Conservation (phyloP, 176 grass and related monocot species). For the Carex pumila region DNA sequence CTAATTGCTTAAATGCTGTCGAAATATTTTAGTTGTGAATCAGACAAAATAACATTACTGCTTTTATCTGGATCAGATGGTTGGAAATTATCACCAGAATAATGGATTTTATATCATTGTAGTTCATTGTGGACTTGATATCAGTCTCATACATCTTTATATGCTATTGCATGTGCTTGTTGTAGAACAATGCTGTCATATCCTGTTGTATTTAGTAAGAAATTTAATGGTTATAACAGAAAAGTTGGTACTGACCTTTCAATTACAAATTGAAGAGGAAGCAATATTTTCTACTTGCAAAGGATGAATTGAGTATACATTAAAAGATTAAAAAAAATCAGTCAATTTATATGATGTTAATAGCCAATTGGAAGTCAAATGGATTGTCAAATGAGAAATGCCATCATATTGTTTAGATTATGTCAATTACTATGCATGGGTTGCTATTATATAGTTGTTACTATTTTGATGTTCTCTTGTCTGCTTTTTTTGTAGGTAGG, state of each 20-base stretch:
- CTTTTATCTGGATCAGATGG: not conserved
- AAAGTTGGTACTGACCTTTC: not conserved
- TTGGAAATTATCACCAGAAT: not conserved
- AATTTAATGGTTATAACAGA: not conserved
- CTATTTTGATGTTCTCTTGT: not conserved
- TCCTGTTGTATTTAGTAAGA: not conserved
- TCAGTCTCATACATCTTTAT: not conserved
- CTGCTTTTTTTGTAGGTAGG: slow-evolving; percentile 32
- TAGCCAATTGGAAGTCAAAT: too few species aligned
- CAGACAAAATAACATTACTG: not conserved
- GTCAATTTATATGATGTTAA: not conserved
- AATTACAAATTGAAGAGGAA: not conserved
- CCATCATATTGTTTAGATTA: not conserved
- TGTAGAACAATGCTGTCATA: not conserved
- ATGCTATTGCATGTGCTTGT: not conserved
- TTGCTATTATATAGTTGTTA: not conserved
- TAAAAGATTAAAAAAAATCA: not conserved
- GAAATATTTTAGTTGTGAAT: not conserved
- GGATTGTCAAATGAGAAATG: not conserved
- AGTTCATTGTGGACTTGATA: not conserved
- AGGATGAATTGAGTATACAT: not conserved
- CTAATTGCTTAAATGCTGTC: not conserved
- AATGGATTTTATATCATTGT: not conserved
- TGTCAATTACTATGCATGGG: not conserved
- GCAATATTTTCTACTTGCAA: not conserved